These are phyloP conservation scores for Suhomyces yuchorum DNA, from an alignment of 1,139 yeast genomes.

Conservation along the genomic window DNA sequence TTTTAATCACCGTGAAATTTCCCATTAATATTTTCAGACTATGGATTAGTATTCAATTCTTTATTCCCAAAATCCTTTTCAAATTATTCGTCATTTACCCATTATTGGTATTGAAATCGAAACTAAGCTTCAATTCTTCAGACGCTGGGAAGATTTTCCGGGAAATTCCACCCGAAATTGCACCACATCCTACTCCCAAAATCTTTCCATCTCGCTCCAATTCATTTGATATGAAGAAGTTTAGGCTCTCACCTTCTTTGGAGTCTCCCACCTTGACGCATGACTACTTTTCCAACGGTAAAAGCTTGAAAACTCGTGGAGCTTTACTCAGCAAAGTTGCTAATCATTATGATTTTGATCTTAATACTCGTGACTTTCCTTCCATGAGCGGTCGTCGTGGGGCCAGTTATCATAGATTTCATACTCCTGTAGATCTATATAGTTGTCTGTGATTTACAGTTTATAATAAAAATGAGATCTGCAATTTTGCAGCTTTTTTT, in stretches of 20 bases:
- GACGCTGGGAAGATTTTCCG: constrained; percentile 5
- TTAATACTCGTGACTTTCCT: background rate
- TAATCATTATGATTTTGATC: constrained; percentile 16
- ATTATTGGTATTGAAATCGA: constrained; percentile 10
- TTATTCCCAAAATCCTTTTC: constrained; percentile 24
- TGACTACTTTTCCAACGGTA: constrained; percentile 11
- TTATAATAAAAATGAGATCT: background rate
- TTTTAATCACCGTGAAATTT: constrained; percentile 18
- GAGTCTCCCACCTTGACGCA: constrained; percentile 3
- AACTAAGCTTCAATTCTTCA: background rate
- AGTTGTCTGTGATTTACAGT: constrained; percentile 1
- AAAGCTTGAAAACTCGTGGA: constrained; percentile 15
- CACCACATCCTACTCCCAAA: background rate
- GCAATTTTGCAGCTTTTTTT: constrained; percentile 2
- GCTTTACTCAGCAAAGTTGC: constrained; percentile 19
- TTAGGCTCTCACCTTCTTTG: constrained; percentile 12
- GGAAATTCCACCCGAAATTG: too few species aligned
- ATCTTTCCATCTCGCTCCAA: background rate
- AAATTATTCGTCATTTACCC: constrained; percentile 22
- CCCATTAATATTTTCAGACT: constrained; percentile 22
- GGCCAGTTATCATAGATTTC: constrained; percentile 1
- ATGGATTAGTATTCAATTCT: constrained; percentile 20
- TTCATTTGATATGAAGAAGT: constrained; percentile 13
- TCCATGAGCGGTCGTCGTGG: background rate
- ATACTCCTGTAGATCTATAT: constrained; percentile 6